Conservation (phyloP, 495 filamentous ascomycete genomes). For the Penicillium goetzii region DNA sequence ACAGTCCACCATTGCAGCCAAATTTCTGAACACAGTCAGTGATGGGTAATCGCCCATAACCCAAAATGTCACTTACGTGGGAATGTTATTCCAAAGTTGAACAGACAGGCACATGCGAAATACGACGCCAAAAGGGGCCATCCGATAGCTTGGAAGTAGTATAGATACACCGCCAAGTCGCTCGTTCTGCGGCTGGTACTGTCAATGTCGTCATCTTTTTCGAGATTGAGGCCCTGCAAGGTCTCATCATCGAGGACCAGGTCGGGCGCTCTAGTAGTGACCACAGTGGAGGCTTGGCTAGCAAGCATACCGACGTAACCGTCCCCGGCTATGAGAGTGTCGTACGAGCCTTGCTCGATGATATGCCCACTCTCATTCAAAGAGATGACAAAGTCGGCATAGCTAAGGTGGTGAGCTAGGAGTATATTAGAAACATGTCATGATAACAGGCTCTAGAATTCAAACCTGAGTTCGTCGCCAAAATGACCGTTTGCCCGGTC, state of each 20-base stretch:
- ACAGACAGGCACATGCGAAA: constrained; percentile 29
- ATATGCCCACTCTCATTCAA: constrained; percentile 18
- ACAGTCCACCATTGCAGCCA: constrained; percentile 43
- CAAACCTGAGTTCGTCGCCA: constrained; percentile 39
- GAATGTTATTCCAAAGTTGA: constrained; percentile 26
- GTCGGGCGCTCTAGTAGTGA: constrained; percentile 17
- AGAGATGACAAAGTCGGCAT: constrained; percentile 31
- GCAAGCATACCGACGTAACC: constrained; percentile 15
- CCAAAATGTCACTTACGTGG: constrained; percentile 22
- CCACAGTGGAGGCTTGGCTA: background rate
- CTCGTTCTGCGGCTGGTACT: constrained; percentile 38
- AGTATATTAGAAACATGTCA: background rate
- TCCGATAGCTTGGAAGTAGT: constrained; percentile 32
- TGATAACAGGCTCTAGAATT: background rate
- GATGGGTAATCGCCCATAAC: background rate
- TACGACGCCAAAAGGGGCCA: constrained; percentile 36
- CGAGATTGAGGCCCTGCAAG: constrained; percentile 22
- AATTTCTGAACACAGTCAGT: constrained; percentile 24
- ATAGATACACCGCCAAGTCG: constrained; percentile 38
- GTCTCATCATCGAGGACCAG: constrained; percentile 28
- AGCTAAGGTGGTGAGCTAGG: constrained; percentile 28
- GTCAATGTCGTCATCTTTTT: constrained; percentile 19
- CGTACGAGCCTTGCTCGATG: constrained; percentile 22
- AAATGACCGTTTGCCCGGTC: constrained; percentile 29
- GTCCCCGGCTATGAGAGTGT: constrained; percentile 14